Evolutionary conservation across 2,329 filamentous ascomycete genomes (phyloP), one percentile per base, ranked within the genome.

Genomic region (Cryphonectria parasitica): DNA sequence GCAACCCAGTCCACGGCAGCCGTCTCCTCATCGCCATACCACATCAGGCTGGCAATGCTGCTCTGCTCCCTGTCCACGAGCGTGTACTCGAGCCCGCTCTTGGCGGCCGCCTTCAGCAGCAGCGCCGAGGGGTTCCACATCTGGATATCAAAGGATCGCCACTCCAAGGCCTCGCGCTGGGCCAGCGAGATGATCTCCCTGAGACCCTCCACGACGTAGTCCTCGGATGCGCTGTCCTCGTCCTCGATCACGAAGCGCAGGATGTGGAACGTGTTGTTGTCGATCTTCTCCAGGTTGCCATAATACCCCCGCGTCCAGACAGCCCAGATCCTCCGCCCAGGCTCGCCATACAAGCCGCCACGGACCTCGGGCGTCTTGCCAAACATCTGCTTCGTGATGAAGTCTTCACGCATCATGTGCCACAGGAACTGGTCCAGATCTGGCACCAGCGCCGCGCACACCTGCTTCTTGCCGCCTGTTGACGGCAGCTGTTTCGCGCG

Each of bases 331-430:
- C 90, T 86, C 25, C 83, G 83, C 13, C 85, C 86, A 7, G 80
- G 75, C 43, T 82, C 78, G 8, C 82, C 82, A 60, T 90, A 88
- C 1, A 94, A 84, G 2, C 92, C 93, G 19, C 95, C 95, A 76
- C 92, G 91, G 68, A 92, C 82, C 0, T 82, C 77, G 0, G 92
- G 91, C 0, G 78, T 80, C 52, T 76, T 77, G 2, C 86, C 83
- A 74, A 91, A 87, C 7, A 95, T 83, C 73, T 89, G 86, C 68
- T 86, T 84, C 6, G 87, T 88, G 77, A 95, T 90, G 79, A 92
- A 96, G 65, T 94, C 90, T 80, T 97, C 94, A 64, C 95, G 89
- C 71, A 90, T 89, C 78, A 93, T 89, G 79, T 95, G 91, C 93
- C 93, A 97, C 72, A 86, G 81, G 74, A 94, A 86, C 8, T 89